These are phyloP conservation scores for Pestalotiopsis sp. DNA, from an alignment of 2,329 filamentous ascomycete genomes.

Conservation along the genomic window DNA sequence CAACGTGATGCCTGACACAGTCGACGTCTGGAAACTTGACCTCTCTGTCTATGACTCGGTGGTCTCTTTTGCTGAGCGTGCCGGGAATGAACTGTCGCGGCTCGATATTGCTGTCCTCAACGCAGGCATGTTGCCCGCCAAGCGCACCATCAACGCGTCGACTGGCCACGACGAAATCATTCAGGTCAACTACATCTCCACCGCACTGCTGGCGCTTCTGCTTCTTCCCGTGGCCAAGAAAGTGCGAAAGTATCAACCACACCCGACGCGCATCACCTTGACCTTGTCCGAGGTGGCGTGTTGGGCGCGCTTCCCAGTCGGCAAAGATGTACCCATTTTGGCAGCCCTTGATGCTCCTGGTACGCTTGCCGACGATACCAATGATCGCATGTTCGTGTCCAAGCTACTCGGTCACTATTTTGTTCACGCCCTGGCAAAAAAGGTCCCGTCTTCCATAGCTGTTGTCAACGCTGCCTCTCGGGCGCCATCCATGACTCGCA, in stretches of 20 bases:
- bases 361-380: conserved; percentile 14
- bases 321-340: conserved; percentile 11
- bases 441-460: conserved; percentile 24
- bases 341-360: conserved; percentile 21
- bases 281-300: conserved; percentile 14
- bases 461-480: conserved; percentile 23
- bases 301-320: not conserved
- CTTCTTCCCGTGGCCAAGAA: conserved; percentile 6
- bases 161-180: conserved; percentile 8
- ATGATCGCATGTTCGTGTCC: conserved; percentile 22
- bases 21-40: conserved; percentile 47
- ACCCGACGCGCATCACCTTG: conserved; percentile 18
- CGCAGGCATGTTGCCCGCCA: conserved; percentile 10
- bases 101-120: conserved; percentile 43
- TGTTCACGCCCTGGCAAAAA: conserved; percentile 31
- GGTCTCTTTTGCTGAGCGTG: conserved; percentile 36
- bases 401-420: conserved; percentile 38
- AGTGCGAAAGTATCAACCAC: not conserved
- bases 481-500: conserved; percentile 20
- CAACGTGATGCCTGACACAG: conserved; percentile 2
- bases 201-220: not conserved
- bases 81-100: conserved; percentile 29
- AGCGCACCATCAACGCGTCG: conserved; percentile 6
- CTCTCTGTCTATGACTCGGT: conserved; percentile 41
- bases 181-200: conserved; percentile 10